Evolutionary conservation across 306 rosid species (phyloP).

Genomic region (Dalbergia cultrata): DNA sequence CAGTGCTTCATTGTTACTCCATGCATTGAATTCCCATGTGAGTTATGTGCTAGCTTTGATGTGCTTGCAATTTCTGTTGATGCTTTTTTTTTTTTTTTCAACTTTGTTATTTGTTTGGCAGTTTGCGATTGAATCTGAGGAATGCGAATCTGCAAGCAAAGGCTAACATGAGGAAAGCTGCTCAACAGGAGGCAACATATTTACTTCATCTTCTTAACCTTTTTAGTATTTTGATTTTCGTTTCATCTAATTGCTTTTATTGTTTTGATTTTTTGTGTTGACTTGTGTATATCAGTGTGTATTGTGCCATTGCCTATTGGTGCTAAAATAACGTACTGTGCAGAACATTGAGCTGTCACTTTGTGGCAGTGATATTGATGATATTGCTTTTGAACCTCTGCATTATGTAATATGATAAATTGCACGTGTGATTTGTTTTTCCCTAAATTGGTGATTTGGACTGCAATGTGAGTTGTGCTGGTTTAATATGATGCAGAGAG

Average conservation of each 20-base stretch:
- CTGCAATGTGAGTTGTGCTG: slow-evolving; percentile 18
- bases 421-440: slow-evolving; percentile 5
- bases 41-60: neutral
- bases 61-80: slow-evolving; percentile 16
- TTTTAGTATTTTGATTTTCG: neutral
- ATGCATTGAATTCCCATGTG: neutral
- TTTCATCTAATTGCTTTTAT: slow-evolving; percentile 19
- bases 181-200: slow-evolving; percentile 72
- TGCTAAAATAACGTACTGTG: neutral
- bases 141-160: slow-evolving; percentile 90
- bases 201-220: neutral
- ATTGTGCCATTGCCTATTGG: neutral
- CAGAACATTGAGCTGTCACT: neutral
- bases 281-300: neutral
- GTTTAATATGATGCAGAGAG: slow-evolving; percentile 67
- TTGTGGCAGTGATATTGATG: neutral
- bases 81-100: neutral
- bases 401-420: slow-evolving; percentile 4
- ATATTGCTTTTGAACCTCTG: neutral
- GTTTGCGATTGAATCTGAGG: slow-evolving; percentile 76
- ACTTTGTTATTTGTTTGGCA: slow-evolving; percentile 21
- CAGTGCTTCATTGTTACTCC: neutral
- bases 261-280: neutral
- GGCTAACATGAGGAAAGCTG: slow-evolving; percentile 83
- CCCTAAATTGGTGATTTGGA: slow-evolving; percentile 17